Evolutionary conservation across 768 basidiomycete species (phyloP).

Genomic region (Suillus spraguei): DNA sequence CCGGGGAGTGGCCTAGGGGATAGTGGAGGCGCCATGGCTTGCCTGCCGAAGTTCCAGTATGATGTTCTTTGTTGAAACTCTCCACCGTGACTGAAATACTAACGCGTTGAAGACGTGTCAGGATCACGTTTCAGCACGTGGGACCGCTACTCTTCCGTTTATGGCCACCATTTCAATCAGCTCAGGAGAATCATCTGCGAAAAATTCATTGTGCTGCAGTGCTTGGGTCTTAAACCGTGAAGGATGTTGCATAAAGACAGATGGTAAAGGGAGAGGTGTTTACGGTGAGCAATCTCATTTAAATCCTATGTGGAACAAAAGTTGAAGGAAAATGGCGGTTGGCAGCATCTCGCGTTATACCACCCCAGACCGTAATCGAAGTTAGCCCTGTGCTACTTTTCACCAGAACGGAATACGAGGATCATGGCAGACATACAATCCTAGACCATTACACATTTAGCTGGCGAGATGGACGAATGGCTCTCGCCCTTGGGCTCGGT

Average conservation of each 20-base stretch:
- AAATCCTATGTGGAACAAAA: not conserved
- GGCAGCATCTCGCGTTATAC: conserved; percentile 30
- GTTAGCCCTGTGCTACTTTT: conserved; percentile 86
- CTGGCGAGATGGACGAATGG: conserved; percentile 76
- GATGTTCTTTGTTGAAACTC: not conserved
- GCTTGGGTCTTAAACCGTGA: conserved; percentile 42
- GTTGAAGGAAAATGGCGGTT: conserved; percentile 29
- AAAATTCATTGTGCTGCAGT: not conserved
- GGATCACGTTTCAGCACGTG: conserved; percentile 9
- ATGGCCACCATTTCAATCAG: conserved; percentile 14
- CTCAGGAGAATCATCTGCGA: not conserved
- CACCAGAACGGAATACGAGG: conserved; percentile 65
- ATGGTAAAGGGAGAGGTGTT: conserved; percentile 62
- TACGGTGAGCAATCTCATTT: conserved; percentile 47
- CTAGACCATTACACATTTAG: conserved; percentile 78
- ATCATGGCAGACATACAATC: conserved; percentile 61
- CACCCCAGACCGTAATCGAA: conserved; percentile 71
- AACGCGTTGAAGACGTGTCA: not conserved
- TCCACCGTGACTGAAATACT: not conserved
- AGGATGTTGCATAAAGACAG: conserved; percentile 49
- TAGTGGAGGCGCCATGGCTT: conserved; percentile 29
- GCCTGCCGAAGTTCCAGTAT: not conserved
- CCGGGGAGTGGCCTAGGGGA: conserved; percentile 53
- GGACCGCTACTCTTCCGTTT: conserved; percentile 19
- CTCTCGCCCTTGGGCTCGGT: conserved; percentile 81